phyloP scores from a whole-genome alignment of 495 filamentous ascomycete genomes.

The Sphaerosporella brunnea region DNA sequence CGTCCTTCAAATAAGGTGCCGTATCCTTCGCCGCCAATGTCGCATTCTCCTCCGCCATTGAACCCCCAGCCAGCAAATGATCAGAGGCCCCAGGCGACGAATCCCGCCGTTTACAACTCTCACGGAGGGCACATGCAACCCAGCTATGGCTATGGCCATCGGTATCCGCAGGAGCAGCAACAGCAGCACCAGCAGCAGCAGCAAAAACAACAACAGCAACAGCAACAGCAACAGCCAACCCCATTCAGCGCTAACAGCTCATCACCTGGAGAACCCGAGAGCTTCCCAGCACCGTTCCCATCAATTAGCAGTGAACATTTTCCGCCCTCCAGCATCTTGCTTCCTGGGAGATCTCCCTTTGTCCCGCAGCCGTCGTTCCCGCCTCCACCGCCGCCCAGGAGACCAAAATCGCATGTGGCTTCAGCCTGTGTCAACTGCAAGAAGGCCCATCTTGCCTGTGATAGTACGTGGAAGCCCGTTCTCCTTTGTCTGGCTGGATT shows the following conservation, averaged over 20 bases:
- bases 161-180: slow-evolving; percentile 7
- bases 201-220: neutral
- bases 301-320: slow-evolving; percentile 16
- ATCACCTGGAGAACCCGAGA: slow-evolving; percentile 2
- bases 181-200: slow-evolving; percentile 22
- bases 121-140: slow-evolving; percentile 10
- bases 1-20: slow-evolving; percentile 45
- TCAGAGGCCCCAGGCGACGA: slow-evolving; percentile 24
- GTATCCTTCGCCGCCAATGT: slow-evolving; percentile 71
- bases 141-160: neutral
- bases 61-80: slow-evolving; percentile 42
- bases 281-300: slow-evolving; percentile 25
- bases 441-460: slow-evolving; percentile 75
- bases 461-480: slow-evolving; percentile 35
- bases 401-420: slow-evolving; percentile 87
- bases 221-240: slow-evolving; percentile 3
- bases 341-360: slow-evolving; percentile 24
- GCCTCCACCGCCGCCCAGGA: slow-evolving; percentile 48
- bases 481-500: slow-evolving; percentile 7
- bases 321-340: slow-evolving; percentile 25
- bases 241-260: slow-evolving; percentile 12
- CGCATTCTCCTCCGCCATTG: slow-evolving; percentile 50
- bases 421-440: slow-evolving; percentile 97
- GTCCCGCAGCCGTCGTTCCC: slow-evolving; percentile 22
- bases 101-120: neutral